Evolutionary conservation across 305 asterid genomes (phyloP), one percentile per base, ranked within the genome.

Genomic region (Solanum aculeatissimum): DNA sequence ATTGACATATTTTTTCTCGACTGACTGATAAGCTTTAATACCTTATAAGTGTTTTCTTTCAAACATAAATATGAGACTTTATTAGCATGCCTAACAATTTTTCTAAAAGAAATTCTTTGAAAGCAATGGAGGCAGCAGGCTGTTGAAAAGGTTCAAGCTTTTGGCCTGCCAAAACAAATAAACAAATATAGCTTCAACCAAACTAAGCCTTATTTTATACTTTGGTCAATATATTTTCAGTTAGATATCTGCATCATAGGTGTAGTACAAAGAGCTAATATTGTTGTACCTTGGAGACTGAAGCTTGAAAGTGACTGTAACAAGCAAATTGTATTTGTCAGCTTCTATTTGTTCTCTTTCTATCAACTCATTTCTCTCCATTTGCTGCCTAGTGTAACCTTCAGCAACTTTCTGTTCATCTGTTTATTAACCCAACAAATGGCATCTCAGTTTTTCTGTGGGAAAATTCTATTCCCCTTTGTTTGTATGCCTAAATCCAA

Each of bases 331-430:
- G 66, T 58, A 42, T 54, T 86, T 88, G 90, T 87, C 85, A 87
- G 83, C 83, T 80, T 86, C 91, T 85, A 82, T 88, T 80, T 93
- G 97, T 92, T 91, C 65, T 86, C 63, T 19, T 29, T 63, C 75
- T 49, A 51, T 25, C 42, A n/a, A 62, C 16, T 45, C 53, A 1
- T 18, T 84, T 23, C 66, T 11, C 63, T 53, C 49, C 83, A 81
- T 87, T 42, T 87, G 83, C 70, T 89, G 88, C 89, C 85, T 74
- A 83, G 74, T 87, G 88, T 84, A 70, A 51, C 85, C 83, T 60
- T 72, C 13, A 42, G 13, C 66, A 62, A 82, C 63, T 84, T 83
- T 77, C 57, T 70, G 49, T 63, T 55, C 51, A n/a, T 68, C 49
- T 68, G 49, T n/a, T 68, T 68, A 68, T 77, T 51, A 38, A 79